phyloP scores from a whole-genome alignment of 2,329 filamentous ascomycete genomes.

The Fusarium metavorans region DNA sequence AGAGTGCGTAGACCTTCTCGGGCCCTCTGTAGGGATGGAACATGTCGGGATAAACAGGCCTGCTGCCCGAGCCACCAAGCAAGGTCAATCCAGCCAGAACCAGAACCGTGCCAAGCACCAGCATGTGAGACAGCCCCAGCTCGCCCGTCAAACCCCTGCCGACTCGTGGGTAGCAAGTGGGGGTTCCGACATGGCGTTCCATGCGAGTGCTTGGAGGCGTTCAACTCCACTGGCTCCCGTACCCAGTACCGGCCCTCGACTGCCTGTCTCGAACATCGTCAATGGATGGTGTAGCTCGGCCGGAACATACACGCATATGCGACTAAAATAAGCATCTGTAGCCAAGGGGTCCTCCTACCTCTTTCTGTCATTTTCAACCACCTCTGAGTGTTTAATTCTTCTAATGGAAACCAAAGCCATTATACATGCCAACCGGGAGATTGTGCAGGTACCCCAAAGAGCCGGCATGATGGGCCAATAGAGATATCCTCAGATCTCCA shows the following conservation, averaged over 20 bases:
- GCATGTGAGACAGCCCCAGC: slow-evolving; percentile 31
- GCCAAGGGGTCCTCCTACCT: slow-evolving; percentile 33
- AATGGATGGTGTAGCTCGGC: slow-evolving; percentile 20
- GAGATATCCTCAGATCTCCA: not conserved
- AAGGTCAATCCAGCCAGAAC: slow-evolving; percentile 4
- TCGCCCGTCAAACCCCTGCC: slow-evolving; percentile 37
- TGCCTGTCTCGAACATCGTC: slow-evolving; percentile 35
- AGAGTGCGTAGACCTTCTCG: not conserved
- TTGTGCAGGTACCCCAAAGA: not conserved
- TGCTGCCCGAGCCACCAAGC: slow-evolving; percentile 19
- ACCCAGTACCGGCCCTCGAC: slow-evolving; percentile 27
- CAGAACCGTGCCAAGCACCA: slow-evolving; percentile 12
- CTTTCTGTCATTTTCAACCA: slow-evolving; percentile 22
- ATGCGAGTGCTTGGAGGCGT: slow-evolving; percentile 43
- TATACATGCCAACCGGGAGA: slow-evolving; percentile 6
- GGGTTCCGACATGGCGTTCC: slow-evolving; percentile 40
- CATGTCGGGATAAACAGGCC: slow-evolving; percentile 38
- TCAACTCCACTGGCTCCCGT: slow-evolving; percentile 28
- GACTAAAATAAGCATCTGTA: slow-evolving; percentile 45
- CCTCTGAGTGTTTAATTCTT: slow-evolving; percentile 40
- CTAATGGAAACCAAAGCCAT: slow-evolving; percentile 36
- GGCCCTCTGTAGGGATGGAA: slow-evolving; percentile 28
- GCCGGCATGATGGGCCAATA: not conserved
- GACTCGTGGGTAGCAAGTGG: slow-evolving; percentile 42
- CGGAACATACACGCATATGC: slow-evolving; percentile 31